Conservation (phyloP, 495 filamentous ascomycete species). For the Penicillium salamii region DNA sequence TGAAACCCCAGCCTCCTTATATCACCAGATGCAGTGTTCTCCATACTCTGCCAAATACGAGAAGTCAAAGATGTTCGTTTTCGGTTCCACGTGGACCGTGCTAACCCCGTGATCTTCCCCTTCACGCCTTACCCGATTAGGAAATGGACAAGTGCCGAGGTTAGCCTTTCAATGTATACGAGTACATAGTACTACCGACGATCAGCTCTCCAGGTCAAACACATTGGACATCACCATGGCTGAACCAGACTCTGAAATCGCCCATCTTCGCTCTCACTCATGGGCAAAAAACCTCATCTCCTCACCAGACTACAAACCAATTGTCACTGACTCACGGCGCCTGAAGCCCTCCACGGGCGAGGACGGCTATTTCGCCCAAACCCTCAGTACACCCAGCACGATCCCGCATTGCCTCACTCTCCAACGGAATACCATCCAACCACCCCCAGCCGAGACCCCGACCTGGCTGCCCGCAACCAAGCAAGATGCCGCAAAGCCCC, state of each 20-base stretch:
- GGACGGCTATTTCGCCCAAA: slow-evolving; percentile 39
- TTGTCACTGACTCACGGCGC: slow-evolving; percentile 35
- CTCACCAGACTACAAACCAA: slow-evolving; percentile 29
- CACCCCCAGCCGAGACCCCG: slow-evolving; percentile 20
- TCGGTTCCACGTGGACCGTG: neutral
- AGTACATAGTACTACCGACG: too few species aligned
- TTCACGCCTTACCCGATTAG: neutral
- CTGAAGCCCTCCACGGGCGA: slow-evolving; percentile 38
- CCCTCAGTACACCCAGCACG: slow-evolving; percentile 33
- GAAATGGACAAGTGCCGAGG: slow-evolving; percentile 5
- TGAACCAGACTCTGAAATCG: slow-evolving; percentile 15
- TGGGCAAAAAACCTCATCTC: slow-evolving; percentile 30
- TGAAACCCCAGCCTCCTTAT: too few species aligned
- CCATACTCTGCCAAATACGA: too few species aligned
- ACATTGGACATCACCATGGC: too few species aligned
- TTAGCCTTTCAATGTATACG: too few species aligned
- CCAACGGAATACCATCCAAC: slow-evolving; percentile 25
- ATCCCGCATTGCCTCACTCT: slow-evolving; percentile 41
- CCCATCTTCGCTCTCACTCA: slow-evolving; percentile 22
- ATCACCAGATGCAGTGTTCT: too few species aligned
- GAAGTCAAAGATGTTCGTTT: neutral
- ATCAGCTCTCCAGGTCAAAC: too few species aligned
- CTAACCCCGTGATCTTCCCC: neutral
- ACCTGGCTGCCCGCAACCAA: slow-evolving; percentile 34
- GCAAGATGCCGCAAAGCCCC: slow-evolving; percentile 20